These are phyloP conservation scores for Globisporangium polare DNA, from an alignment of 352 stramenopile genomes.

Conservation along the genomic window DNA sequence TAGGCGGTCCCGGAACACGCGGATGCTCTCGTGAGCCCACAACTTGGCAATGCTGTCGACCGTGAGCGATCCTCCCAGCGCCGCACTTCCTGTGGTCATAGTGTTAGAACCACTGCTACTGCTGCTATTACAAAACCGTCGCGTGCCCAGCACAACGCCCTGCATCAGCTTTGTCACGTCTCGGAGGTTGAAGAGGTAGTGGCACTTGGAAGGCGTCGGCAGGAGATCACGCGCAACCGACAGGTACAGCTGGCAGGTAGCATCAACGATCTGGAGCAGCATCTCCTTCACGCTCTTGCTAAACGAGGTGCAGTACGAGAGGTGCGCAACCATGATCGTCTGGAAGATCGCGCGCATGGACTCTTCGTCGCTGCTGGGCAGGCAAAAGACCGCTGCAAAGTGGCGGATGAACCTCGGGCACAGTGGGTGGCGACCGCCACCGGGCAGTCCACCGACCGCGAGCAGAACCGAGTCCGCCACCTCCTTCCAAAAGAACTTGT, in stretches of 20 bases:
- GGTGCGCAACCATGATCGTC: slow-evolving; percentile 70
- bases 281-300: slow-evolving; percentile 51
- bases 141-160: slow-evolving; percentile 64
- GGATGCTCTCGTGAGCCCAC: slow-evolving; percentile 89
- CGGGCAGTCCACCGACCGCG: slow-evolving; percentile 52
- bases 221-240: slow-evolving; percentile 48
- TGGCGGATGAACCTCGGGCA: slow-evolving; percentile 67
- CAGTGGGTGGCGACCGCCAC: slow-evolving; percentile 48
- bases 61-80: slow-evolving; percentile 17
- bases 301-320: slow-evolving; percentile 26
- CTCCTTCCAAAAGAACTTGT: slow-evolving; percentile 85
- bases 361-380: slow-evolving; percentile 64
- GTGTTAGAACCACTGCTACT: slow-evolving; percentile 7
- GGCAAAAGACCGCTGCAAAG: slow-evolving; percentile 60
- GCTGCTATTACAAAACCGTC: slow-evolving; percentile 12
- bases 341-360: slow-evolving; percentile 89
- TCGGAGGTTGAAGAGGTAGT: slow-evolving; percentile 84
- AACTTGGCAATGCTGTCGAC: slow-evolving; percentile 60
- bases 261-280: slow-evolving; percentile 47
- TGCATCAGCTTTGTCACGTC: slow-evolving; percentile 81
- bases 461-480: slow-evolving; percentile 63
- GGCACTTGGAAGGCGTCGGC: slow-evolving; percentile 74
- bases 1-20: slow-evolving; percentile 92
- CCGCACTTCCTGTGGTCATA: background rate
- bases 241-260: slow-evolving; percentile 62